phyloP scores from a whole-genome alignment of 2,329 filamentous ascomycete species.

The Colletotrichum sidae region DNA sequence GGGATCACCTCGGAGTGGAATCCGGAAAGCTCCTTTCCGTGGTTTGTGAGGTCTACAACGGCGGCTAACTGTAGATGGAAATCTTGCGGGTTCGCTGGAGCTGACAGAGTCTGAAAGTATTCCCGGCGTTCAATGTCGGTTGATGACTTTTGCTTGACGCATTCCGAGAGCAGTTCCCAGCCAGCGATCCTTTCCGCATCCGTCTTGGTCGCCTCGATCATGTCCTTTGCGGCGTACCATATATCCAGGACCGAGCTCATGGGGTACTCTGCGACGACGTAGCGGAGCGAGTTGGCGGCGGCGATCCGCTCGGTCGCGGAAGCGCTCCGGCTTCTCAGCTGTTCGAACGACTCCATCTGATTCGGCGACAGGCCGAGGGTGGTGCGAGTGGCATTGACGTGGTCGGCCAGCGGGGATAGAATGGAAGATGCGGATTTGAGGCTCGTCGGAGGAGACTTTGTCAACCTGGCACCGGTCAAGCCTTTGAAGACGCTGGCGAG shows the following conservation, averaged over 20 bases:
- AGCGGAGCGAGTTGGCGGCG: constrained; percentile 68
- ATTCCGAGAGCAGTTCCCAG: constrained; percentile 74
- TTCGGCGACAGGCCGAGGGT: constrained; percentile 60
- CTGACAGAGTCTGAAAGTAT: constrained; percentile 72
- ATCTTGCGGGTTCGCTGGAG: constrained; percentile 68
- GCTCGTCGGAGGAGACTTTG: constrained; percentile 61
- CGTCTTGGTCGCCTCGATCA: constrained; percentile 70
- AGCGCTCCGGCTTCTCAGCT: constrained; percentile 60
- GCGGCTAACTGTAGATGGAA: constrained; percentile 75
- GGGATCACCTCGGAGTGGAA: constrained; percentile 77
- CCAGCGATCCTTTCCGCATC: constrained; percentile 66
- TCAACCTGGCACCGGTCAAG: constrained; percentile 66
- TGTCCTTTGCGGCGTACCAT: constrained; percentile 74
- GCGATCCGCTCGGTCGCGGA: constrained; percentile 64
- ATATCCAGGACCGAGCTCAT: constrained; percentile 70
- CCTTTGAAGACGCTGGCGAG: constrained; percentile 74
- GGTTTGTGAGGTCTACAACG: constrained; percentile 70
- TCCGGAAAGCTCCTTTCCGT: constrained; percentile 71
- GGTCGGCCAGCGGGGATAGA: constrained; percentile 55
- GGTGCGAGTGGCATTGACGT: constrained; percentile 55
- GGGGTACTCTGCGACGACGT: constrained; percentile 68
- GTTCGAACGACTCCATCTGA: constrained; percentile 66
- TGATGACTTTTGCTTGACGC: constrained; percentile 70
- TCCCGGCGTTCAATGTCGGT: constrained; percentile 75
- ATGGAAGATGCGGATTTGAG: constrained; percentile 53